A percentile compares a stretch with the other conserved stretches of the same genome.
Conservation (phyloP, 1,284 basidiomycete species). For the Cutaneotrichosporon sp. region DNA sequence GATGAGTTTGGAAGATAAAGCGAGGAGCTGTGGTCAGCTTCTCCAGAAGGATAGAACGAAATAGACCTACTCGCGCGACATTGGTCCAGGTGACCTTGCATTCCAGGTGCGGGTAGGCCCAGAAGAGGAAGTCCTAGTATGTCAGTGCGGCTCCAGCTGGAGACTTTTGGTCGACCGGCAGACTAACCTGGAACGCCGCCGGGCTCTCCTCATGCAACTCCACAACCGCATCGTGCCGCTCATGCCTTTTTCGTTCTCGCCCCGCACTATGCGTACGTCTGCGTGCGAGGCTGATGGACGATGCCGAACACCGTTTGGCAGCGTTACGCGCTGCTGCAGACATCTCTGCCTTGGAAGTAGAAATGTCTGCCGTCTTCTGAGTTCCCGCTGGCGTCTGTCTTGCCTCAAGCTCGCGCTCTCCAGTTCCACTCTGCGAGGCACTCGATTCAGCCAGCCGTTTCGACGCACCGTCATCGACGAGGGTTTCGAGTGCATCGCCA, state of each 20-base stretch:
- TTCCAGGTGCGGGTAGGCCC: slow-evolving; percentile 56
- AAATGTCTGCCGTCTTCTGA: too few species aligned
- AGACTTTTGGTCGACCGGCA: too few species aligned
- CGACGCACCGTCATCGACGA: slow-evolving; percentile 1
- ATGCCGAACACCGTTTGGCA: background rate
- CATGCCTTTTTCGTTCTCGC: slow-evolving; percentile 1
- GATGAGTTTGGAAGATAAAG: slow-evolving; percentile 50
- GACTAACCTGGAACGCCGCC: slow-evolving; percentile 35
- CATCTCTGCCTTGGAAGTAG: too few species aligned
- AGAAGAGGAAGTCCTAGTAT: slow-evolving; percentile 42
- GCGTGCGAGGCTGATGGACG: background rate
- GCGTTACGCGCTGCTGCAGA: background rate
- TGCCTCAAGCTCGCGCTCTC: too few species aligned
- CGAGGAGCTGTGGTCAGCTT: slow-evolving; percentile 26
- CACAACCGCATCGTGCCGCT: slow-evolving; percentile 31
- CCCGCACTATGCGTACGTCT: slow-evolving; percentile 2
- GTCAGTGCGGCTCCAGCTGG: too few species aligned
- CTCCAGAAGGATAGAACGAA: too few species aligned
- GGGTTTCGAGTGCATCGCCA: slow-evolving; percentile 2
- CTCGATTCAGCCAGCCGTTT: too few species aligned
- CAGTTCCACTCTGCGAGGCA: too few species aligned
- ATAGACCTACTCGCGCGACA: slow-evolving; percentile 59
- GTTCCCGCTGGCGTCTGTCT: too few species aligned
- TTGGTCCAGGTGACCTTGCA: slow-evolving; percentile 92
- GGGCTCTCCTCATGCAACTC: slow-evolving; percentile 41